These are phyloP conservation scores for Podospora pseudocomata DNA, from an alignment of 495 filamentous ascomycete genomes.

Conservation along the genomic window DNA sequence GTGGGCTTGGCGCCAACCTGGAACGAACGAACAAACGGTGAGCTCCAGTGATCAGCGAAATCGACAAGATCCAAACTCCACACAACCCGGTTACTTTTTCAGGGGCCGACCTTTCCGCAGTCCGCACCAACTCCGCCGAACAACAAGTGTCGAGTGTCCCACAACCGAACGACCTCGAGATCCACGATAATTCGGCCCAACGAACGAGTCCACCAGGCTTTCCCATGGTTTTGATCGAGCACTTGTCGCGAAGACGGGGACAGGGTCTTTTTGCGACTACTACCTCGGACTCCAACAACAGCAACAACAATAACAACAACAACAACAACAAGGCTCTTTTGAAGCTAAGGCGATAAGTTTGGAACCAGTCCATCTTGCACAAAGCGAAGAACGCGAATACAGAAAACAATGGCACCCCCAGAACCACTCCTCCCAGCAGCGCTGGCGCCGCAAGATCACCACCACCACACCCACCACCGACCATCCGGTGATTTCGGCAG, in stretches of 20 bases:
- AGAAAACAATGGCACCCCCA: constrained; percentile 26
- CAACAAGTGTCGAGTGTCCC: neutral
- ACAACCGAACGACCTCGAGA: neutral
- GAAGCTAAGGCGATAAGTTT: neutral
- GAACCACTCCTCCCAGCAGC: constrained; percentile 34
- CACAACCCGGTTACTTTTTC: neutral
- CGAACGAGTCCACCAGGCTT: neutral
- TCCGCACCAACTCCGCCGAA: neutral
- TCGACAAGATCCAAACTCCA: neutral
- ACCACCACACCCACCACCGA: neutral
- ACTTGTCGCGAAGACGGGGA: neutral
- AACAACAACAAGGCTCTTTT: neutral
- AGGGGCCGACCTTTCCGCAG: neutral
- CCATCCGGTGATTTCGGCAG: neutral
- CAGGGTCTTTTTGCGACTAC: neutral
- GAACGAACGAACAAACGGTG: neutral
- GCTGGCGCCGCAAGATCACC: constrained; percentile 18
- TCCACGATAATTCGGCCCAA: neutral
- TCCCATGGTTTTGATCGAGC: neutral
- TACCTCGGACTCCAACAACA: too few species aligned
- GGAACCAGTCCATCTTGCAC: neutral
- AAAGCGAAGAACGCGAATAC: neutral
- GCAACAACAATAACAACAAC: neutral
- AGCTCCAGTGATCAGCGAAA: neutral
- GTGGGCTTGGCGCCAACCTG: neutral